Evolutionary conservation across 345 rosid genomes (phyloP), one percentile per base, ranked within the genome.

Genomic region (Citrus glauca): DNA sequence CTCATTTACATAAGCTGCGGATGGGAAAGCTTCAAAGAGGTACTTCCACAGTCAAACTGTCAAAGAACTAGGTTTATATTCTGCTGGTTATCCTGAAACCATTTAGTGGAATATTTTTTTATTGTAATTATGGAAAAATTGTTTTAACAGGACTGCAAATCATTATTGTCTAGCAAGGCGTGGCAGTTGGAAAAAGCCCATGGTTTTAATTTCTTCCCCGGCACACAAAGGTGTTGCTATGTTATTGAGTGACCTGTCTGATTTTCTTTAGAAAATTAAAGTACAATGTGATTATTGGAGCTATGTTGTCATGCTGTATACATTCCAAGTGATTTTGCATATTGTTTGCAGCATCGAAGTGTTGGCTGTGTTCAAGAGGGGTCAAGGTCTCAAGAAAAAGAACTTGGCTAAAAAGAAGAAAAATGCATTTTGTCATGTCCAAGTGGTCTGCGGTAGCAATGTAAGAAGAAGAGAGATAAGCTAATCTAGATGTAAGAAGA

Each of bases 11-110:
- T 95, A 83, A 93, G 99, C 81, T 93, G 98, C 80, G 97, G 98
- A 75, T 95, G 99, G 99, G 96, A 92, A 83, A 95, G 94, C 88
- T 95, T 93, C 82, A 93, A 95, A 80, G 92, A 90, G 98, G 98
- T 93, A 88, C 57, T 56, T 81, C 20, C 69, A 53, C 30, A 53
- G 59, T 53, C 13, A 53, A 65, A 77, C 65, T 66, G 45, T 40
- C 77, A 73, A 59, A 33, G 4, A 69, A 69, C 61, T 69, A 24
- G 45, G 72, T 66, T 35, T 35, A 28, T 55, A 30, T 77, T 69
- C 64, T 78, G 66, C 69, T 77, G 22, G 73, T 64, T 28, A 1
- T 68, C 33, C 48, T 56, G 38, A 70, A 73, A 38, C 66, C 68
- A 48, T 40, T 79, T 16, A n/a, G 22, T 48, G n/a, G 11, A 33